Conservation (phyloP, 176 grass and related monocot genomes). For the Poa annua region DNA sequence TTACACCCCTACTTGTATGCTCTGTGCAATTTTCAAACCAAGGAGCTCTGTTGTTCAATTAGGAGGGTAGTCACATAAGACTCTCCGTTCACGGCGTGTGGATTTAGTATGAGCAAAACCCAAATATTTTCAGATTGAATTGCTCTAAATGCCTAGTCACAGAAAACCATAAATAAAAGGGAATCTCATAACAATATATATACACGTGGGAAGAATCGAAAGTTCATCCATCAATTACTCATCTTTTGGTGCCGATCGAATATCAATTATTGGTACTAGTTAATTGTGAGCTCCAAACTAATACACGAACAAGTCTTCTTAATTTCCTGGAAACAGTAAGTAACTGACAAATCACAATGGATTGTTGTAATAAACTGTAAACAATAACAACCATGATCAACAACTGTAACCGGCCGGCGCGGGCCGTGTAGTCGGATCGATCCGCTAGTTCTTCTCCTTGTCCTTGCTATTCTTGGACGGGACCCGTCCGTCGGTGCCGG, state of each 20-base stretch:
- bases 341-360: slow-evolving; percentile 40
- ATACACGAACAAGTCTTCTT: slow-evolving; percentile 38
- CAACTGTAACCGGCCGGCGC: slow-evolving; percentile 31
- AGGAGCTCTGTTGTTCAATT: no score
- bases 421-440: background rate
- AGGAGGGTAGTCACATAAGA: no score
- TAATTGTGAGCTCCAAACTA: slow-evolving; percentile 35
- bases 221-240: background rate
- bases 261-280: slow-evolving; percentile 1
- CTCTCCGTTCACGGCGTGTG: no score
- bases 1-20: no score
- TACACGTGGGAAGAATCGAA: no score
- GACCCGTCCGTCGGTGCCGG: slow-evolving; percentile 80
- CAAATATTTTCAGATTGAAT: no score
- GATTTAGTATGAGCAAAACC: no score
- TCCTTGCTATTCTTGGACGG: slow-evolving; percentile 70
- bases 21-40: no score
- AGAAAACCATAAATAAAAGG: no score
- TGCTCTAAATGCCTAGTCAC: no score
- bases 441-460: slow-evolving; percentile 56
- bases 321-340: slow-evolving; percentile 33
- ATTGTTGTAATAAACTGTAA: slow-evolving; percentile 37
- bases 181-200: no score
- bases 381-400: slow-evolving; percentile 49
- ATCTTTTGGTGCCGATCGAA: background rate